Evolutionary conservation across 2,329 filamentous ascomycete genomes (phyloP).

Genomic region (Fusarium proliferatum): DNA sequence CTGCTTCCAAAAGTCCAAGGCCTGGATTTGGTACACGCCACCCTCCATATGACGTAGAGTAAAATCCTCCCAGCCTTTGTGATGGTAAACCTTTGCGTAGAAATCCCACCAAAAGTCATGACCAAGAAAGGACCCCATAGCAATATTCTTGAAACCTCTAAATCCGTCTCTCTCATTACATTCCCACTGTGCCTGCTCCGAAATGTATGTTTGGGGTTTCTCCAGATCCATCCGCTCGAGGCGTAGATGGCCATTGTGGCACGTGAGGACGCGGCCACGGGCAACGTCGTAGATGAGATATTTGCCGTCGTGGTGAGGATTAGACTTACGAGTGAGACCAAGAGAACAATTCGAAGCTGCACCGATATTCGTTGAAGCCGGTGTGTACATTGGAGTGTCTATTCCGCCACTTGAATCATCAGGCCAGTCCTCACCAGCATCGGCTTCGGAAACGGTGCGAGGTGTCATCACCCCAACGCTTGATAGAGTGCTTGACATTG

Average conservation of each 20-base stretch:
- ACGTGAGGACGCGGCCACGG: neutral
- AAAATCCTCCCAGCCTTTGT: neutral
- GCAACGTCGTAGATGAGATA: neutral
- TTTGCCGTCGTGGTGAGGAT: neutral
- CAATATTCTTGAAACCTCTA: neutral
- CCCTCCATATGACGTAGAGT: neutral
- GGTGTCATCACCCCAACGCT: neutral
- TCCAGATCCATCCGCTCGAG: neutral
- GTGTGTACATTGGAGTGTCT: neutral
- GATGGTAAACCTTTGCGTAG: neutral
- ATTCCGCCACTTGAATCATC: neutral
- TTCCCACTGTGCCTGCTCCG: neutral
- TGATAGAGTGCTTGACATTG: neutral
- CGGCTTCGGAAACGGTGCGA: neutral
- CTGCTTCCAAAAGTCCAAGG: neutral
- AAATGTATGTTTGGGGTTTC: neutral
- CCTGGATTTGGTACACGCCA: neutral
- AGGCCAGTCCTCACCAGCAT: neutral
- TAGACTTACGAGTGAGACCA: neutral
- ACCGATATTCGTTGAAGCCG: neutral
- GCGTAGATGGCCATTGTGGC: neutral
- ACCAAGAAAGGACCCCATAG: neutral
- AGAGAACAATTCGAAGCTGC: fast-evolving
- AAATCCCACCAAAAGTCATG: neutral
- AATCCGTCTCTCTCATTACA: neutral